These are phyloP conservation scores for Chaetomium cochliodes DNA, from an alignment of 495 filamentous ascomycete genomes.

Conservation along the genomic window DNA sequence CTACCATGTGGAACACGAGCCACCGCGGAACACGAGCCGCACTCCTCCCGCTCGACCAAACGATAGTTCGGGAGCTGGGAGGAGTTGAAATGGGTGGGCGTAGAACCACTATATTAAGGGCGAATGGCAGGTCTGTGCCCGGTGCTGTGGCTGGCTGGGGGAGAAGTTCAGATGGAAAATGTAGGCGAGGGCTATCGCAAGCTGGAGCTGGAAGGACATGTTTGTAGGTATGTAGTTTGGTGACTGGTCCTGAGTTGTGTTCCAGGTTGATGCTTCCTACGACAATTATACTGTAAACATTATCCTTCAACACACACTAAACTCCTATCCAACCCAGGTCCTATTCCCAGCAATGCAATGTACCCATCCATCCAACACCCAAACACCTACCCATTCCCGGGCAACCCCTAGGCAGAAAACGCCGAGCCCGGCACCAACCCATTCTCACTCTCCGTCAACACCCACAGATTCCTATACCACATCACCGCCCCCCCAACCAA, in stretches of 20 bases:
- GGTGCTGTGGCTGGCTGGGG: too few species aligned
- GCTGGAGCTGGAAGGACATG: too few species aligned
- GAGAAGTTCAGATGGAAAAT: too few species aligned
- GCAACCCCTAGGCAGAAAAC: slow-evolving; percentile 19
- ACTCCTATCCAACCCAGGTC: not conserved
- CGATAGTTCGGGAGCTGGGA: too few species aligned
- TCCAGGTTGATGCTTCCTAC: not conserved
- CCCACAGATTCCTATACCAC: slow-evolving; percentile 69
- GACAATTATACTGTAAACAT: not conserved
- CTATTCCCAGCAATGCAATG: not conserved
- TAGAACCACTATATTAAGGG: too few species aligned
- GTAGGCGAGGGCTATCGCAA: too few species aligned
- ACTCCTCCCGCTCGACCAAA: too few species aligned
- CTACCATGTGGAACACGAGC: too few species aligned
- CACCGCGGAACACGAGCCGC: too few species aligned
- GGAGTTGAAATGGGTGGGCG: too few species aligned
- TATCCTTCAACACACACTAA: not conserved
- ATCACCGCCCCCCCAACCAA: slow-evolving; percentile 66
- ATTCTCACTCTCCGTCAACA: slow-evolving; percentile 63
- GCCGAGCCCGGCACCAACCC: slow-evolving; percentile 43
- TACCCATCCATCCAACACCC: not conserved
- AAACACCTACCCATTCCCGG: not conserved
- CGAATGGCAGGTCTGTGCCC: too few species aligned
- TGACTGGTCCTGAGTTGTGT: not conserved
- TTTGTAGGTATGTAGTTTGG: too few species aligned